A percentile compares a stretch with the other conserved stretches of the same genome.
These are phyloP conservation scores for Haberlea rhodopensis DNA, from an alignment of 257 asterid species.

Conservation along the genomic window DNA sequence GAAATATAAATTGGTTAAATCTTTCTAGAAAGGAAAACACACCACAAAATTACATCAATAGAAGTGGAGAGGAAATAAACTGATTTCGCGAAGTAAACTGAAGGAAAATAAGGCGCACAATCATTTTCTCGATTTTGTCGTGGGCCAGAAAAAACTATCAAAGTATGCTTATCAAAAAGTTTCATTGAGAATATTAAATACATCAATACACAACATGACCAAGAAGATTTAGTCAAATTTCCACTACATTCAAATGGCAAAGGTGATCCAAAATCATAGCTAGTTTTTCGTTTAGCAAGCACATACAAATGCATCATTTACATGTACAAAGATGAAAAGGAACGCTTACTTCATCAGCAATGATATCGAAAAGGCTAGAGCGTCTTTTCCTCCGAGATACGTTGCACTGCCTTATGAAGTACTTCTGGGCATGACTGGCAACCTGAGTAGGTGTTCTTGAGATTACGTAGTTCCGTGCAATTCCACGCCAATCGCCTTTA, in stretches of 20 bases:
- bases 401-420: conserved; percentile 90
- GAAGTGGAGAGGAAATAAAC: background rate
- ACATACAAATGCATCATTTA: background rate
- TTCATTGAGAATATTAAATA: background rate
- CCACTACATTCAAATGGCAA: background rate
- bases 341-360: conserved; percentile 82
- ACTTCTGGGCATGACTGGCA: conserved; percentile 98
- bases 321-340: background rate
- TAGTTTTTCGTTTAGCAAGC: background rate
- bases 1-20: no score
- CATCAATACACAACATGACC: background rate
- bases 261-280: background rate
- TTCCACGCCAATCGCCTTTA: conserved; percentile 99
- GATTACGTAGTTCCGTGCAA: conserved; percentile 85
- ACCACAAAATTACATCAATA: background rate
- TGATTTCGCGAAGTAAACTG: background rate
- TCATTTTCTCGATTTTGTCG: background rate
- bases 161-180: background rate
- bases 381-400: conserved; percentile 93
- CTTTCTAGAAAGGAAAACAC: background rate
- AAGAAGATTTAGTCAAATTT: background rate
- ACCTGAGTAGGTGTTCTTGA: conserved; percentile 98
- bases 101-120: background rate
- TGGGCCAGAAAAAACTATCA: no score
- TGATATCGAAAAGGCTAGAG: conserved; percentile 94